phyloP scores from a whole-genome alignment of 768 basidiomycete species.

The Tremella yokohamensis region DNA sequence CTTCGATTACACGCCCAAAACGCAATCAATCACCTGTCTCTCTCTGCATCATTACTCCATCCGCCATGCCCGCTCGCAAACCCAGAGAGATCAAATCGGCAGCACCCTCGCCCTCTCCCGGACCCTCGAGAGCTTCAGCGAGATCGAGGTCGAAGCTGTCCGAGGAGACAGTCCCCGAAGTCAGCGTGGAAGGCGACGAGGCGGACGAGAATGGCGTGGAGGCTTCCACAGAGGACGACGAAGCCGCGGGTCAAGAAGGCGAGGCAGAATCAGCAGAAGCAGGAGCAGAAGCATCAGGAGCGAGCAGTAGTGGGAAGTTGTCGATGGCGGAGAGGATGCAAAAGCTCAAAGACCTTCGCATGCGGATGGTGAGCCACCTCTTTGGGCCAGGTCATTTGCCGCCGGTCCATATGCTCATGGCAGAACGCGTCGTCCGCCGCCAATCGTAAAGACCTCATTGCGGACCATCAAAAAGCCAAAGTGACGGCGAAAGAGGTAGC shows the following conservation, averaged over 20 bases:
- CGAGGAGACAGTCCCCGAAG: conserved; percentile 12
- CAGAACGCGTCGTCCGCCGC: conserved; percentile 73
- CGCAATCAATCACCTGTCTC: neutral
- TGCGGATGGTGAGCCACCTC: conserved; percentile 67
- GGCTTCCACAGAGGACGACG: conserved; percentile 27
- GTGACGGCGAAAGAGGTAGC: conserved; percentile 73
- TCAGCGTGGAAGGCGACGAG: conserved; percentile 18
- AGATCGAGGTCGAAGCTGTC: conserved; percentile 7
- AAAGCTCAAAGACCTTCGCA: conserved; percentile 71
- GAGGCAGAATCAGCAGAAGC: conserved; percentile 12
- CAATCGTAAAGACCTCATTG: conserved; percentile 79
- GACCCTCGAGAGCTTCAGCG: conserved; percentile 7
- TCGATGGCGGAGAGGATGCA: conserved; percentile 69
- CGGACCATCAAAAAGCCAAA: conserved; percentile 76
- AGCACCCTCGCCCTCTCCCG: conserved; percentile 47
- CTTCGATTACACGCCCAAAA: too few relatives aligned
- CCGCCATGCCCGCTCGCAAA: conserved; percentile 36
- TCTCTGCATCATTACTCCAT: neutral
- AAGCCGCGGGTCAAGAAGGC: conserved; percentile 43
- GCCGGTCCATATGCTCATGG: conserved; percentile 1
- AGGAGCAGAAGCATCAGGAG: conserved; percentile 17
- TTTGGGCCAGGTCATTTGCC: neutral
- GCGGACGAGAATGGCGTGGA: conserved; percentile 18
- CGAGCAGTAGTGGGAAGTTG: conserved; percentile 16
- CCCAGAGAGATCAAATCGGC: conserved; percentile 36